phyloP scores from a whole-genome alignment of 352 stramenopile species.

The Thraustochytrium sp. region DNA sequence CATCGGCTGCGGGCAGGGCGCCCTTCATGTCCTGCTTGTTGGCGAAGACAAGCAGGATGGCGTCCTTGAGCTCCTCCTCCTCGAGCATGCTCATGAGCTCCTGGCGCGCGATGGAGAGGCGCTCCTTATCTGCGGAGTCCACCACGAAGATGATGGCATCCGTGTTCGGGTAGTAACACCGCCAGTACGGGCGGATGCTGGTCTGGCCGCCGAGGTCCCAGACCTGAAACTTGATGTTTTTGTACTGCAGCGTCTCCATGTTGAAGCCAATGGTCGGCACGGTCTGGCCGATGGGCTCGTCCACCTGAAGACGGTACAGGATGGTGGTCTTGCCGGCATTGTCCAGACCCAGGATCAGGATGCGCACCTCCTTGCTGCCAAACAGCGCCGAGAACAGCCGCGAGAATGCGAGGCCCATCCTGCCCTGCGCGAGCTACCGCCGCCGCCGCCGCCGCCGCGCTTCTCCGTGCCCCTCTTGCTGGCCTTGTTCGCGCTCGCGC shows the following conservation, averaged over 20 bases:
- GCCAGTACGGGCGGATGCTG: constrained; percentile 99
- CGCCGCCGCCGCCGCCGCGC: too few species aligned
- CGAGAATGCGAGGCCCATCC: constrained; percentile 97
- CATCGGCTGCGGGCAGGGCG: constrained; percentile 58
- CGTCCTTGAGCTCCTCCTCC: constrained; percentile 97
- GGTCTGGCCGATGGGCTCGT: constrained; percentile 92
- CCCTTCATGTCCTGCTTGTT: constrained; percentile 89
- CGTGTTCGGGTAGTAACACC: constrained; percentile 82
- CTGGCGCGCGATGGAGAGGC: constrained; percentile 93
- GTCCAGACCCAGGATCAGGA: constrained; percentile 99
- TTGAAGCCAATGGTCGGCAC: constrained; percentile 98
- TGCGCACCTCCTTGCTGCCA: constrained; percentile 97
- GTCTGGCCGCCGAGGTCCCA: constrained; percentile 99
- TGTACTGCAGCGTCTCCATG: constrained; percentile 81
- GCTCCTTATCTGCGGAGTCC: constrained; percentile 90
- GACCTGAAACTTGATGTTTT: constrained; percentile 83
- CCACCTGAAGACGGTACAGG: constrained; percentile 76
- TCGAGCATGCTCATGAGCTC: constrained; percentile 62
- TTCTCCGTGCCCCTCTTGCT: too few species aligned
- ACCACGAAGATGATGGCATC: constrained; percentile 70
- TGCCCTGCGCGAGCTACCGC: too few species aligned
- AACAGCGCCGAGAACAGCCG: constrained; percentile 96
- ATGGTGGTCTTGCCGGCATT: constrained; percentile 99
- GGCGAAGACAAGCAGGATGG: constrained; percentile 97
- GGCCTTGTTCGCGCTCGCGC: too few species aligned